These are phyloP conservation scores for Eleusine coracana DNA, from an alignment of 176 grass and related monocot genomes.

Conservation along the genomic window DNA sequence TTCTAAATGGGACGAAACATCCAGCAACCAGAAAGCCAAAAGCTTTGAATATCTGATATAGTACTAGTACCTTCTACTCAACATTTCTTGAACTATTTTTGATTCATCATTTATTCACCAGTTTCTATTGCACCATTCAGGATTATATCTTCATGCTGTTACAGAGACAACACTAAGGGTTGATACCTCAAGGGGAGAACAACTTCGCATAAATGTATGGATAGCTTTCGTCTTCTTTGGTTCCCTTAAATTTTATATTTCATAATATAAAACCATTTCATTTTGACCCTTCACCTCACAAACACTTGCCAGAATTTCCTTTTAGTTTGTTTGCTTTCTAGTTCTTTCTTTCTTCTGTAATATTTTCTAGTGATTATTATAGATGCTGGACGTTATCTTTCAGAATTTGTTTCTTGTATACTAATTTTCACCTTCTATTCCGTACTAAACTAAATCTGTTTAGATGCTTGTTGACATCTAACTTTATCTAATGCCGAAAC, in stretches of 20 bases:
- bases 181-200: constrained; percentile 90
- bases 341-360: not conserved
- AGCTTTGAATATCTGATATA: not conserved
- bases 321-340: constrained; percentile 2
- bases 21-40: not conserved
- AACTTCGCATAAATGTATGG: constrained; percentile 88
- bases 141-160: constrained; percentile 90
- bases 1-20: too few species aligned
- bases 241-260: constrained; percentile 17
- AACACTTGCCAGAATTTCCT: not conserved
- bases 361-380: not conserved
- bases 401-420: constrained; percentile 13
- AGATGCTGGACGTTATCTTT: constrained; percentile 7
- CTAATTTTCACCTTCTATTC: constrained; percentile 4
- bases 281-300: constrained; percentile 19
- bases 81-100: constrained; percentile 18
- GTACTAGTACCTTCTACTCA: not conserved
- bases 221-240: not conserved
- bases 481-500: constrained; percentile 36
- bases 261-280: constrained; percentile 1
- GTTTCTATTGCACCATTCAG: constrained; percentile 47
- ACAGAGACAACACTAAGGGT: constrained; percentile 91
- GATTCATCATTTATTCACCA: constrained; percentile 6
- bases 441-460: constrained; percentile 23
- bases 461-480: constrained; percentile 39